A percentile compares a stretch with the other conserved stretches of the same genome.
These are phyloP conservation scores for Sarocladium strictum DNA, from an alignment of 2,329 filamentous ascomycete genomes.

Conservation along the genomic window DNA sequence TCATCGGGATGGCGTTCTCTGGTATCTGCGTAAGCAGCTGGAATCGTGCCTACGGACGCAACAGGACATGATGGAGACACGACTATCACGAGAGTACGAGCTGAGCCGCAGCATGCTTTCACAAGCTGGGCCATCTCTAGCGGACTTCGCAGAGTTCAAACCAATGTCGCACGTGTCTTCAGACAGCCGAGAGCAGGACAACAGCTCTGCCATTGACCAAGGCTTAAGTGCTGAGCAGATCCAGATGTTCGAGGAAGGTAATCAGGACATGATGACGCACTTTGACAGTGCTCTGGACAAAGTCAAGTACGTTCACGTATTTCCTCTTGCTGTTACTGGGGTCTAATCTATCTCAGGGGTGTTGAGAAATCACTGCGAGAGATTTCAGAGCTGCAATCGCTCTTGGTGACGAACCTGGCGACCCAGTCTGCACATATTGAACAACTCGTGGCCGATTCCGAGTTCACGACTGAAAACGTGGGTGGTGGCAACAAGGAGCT, in stretches of 20 bases:
- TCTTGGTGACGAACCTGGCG: constrained; percentile 78
- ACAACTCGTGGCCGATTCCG: constrained; percentile 78
- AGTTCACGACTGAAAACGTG: constrained; percentile 78
- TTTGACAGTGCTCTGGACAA: constrained; percentile 93
- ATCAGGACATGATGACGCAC: constrained; percentile 86
- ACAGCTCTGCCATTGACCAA: constrained; percentile 23
- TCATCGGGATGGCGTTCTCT: constrained; percentile 77
- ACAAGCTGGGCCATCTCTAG: constrained; percentile 43
- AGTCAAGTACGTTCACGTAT: constrained; percentile 63
- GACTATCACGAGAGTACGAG: constrained; percentile 78
- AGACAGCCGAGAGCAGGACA: background rate
- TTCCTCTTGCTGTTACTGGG: background rate
- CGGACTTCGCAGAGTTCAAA: constrained; percentile 27
- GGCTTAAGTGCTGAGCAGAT: constrained; percentile 77
- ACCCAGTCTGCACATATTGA: constrained; percentile 86
- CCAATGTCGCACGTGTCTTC: constrained; percentile 12
- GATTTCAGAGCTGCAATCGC: constrained; percentile 86
- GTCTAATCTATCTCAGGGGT: constrained; percentile 44
- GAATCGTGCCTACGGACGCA: constrained; percentile 74
- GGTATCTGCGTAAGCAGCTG: constrained; percentile 70
- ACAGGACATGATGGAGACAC: constrained; percentile 86
- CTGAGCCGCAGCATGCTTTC: constrained; percentile 82
- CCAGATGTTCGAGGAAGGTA: constrained; percentile 90
- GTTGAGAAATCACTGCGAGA: constrained; percentile 88
- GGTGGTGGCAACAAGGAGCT: constrained; percentile 86